phyloP scores from a whole-genome alignment of 2,329 filamentous ascomycete genomes.

The Aspergillus hiratsukae region DNA sequence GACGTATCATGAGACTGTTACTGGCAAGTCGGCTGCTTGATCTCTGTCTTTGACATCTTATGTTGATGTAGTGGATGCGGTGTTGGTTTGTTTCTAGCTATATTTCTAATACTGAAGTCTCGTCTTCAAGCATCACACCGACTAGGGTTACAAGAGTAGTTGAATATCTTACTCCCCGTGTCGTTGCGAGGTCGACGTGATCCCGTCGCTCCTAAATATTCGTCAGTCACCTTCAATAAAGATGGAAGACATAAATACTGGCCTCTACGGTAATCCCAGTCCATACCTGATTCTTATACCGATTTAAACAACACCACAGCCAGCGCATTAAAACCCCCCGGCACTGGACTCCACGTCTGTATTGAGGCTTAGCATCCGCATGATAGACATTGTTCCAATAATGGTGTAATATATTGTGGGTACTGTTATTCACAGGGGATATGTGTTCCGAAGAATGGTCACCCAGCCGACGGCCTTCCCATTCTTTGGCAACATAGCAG shows the following conservation, averaged over 20 bases:
- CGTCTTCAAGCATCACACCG: too few relatives aligned
- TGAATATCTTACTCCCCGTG: conserved; percentile 39
- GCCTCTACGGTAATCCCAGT: conserved; percentile 27
- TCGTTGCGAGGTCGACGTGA: conserved; percentile 45
- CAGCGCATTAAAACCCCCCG: conserved; percentile 47
- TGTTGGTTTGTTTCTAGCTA: not conserved
- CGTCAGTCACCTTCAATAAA: not conserved
- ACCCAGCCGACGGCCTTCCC: not conserved
- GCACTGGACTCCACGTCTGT: conserved; percentile 49
- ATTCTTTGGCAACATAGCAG: not conserved
- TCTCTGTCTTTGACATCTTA: not conserved
- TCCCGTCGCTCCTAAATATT: conserved; percentile 5
- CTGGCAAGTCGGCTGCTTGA: not conserved
- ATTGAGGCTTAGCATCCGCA: conserved; percentile 46
- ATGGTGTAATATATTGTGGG: too few relatives aligned
- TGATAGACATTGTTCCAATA: too few relatives aligned
- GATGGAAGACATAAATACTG: conserved; percentile 14
- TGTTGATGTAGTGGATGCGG: not conserved
- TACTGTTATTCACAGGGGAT: too few relatives aligned
- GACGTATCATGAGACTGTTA: not conserved
- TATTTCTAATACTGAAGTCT: not conserved
- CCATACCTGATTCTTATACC: conserved; percentile 39
- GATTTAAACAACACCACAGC: conserved; percentile 42
- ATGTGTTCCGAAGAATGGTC: not conserved
- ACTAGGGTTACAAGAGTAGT: too few relatives aligned